These are phyloP conservation scores for Beauveria bassiana DNA, from an alignment of 2,329 filamentous ascomycete genomes.

Conservation along the genomic window DNA sequence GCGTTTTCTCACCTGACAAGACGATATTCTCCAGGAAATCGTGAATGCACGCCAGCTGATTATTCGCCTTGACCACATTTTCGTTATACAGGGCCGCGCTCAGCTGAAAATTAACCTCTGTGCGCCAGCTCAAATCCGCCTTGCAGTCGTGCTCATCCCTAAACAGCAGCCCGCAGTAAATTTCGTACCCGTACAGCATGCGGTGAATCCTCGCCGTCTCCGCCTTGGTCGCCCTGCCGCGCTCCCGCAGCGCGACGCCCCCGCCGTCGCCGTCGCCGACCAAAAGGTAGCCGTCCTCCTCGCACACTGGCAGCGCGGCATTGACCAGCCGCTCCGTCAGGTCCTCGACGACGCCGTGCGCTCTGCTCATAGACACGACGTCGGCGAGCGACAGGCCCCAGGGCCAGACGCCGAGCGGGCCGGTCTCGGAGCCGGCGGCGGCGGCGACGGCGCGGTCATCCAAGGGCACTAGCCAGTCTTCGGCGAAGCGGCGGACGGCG, in stretches of 20 bases:
- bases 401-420: constrained; percentile 3
- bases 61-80: not conserved
- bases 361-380: constrained; percentile 4
- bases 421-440: not conserved
- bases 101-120: constrained; percentile 1
- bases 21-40: constrained; percentile 5
- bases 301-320: not conserved
- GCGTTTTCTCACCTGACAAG: not conserved
- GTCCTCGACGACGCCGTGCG: constrained; percentile 3
- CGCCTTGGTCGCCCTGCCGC: not conserved
- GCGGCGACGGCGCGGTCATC: not conserved
- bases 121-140: not conserved
- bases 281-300: not conserved
- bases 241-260: too few species aligned
- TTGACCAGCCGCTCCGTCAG: not conserved
- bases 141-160: not conserved
- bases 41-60: constrained; percentile 4
- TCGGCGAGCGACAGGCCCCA: constrained; percentile 6
- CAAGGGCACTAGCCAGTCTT: not conserved
- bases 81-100: not conserved
- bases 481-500: not conserved
- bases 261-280: too few species aligned
- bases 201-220: not conserved
- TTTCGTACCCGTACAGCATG: constrained; percentile 1
- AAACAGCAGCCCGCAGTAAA: constrained; percentile 2